Conservation (phyloP, 2,329 filamentous ascomycete genomes). For the Xylaria polymorpha region DNA sequence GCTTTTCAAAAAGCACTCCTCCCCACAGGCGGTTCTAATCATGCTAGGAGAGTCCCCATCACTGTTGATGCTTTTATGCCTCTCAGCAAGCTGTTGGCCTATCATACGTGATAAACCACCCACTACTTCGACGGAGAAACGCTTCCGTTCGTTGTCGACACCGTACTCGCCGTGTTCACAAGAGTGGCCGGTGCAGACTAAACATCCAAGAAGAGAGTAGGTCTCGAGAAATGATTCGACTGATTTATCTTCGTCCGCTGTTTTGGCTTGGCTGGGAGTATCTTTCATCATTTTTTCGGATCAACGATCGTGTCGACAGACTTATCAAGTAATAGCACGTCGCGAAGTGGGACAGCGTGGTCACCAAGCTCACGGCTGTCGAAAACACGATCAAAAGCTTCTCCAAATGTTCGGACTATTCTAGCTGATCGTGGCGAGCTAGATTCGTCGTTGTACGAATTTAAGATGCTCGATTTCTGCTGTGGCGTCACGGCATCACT, state of each 20-base stretch:
- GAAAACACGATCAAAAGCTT: conserved; percentile 69
- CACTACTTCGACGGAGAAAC: conserved; percentile 63
- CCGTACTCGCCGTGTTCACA: conserved; percentile 72
- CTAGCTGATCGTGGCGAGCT: conserved; percentile 57
- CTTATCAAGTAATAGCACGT: conserved; percentile 65
- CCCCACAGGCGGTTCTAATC: conserved; percentile 49
- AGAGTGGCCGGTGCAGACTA: conserved; percentile 70
- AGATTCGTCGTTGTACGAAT: conserved; percentile 58
- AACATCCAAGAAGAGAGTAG: conserved; percentile 66
- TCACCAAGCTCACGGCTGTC: conserved; percentile 51
- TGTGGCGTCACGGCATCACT: conserved; percentile 63
- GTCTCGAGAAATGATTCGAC: conserved; percentile 64
- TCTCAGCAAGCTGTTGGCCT: conserved; percentile 45
- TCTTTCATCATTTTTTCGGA: conserved; percentile 65
- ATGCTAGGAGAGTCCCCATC: conserved; percentile 49
- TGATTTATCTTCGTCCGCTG: conserved; percentile 52
- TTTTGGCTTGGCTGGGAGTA: conserved; percentile 50
- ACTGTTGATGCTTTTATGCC: conserved; percentile 30
- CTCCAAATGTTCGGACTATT: conserved; percentile 63
- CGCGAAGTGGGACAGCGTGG: conserved; percentile 60
- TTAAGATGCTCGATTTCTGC: conserved; percentile 64
- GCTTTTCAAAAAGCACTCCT: conserved; percentile 57
- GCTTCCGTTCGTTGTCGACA: conserved; percentile 62
- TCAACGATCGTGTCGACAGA: conserved; percentile 65
- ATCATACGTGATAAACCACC: conserved; percentile 53